phyloP scores from a whole-genome alignment of 2,329 filamentous ascomycete species.

The Trichoderma asperellum region DNA sequence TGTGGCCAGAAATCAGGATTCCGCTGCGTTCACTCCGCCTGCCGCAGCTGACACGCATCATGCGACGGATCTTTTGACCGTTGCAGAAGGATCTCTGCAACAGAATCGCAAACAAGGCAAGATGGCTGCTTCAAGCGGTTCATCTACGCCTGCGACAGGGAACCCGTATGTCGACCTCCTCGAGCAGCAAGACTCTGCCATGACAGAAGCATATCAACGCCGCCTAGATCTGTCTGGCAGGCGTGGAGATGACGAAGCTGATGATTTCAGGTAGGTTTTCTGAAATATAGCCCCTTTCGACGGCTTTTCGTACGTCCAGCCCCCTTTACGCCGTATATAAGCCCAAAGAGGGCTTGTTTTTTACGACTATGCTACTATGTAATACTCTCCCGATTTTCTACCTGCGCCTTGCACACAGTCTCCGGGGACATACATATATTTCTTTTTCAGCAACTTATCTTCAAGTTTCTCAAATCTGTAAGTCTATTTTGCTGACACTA shows the following conservation, averaged over 20 bases:
- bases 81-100: not conserved
- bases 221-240: slow-evolving; percentile 34
- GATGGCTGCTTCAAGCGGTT: not conserved
- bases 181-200: slow-evolving; percentile 40
- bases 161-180: slow-evolving; percentile 41
- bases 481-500: slow-evolving; percentile 1
- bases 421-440: not conserved
- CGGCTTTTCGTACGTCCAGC: slow-evolving; percentile 9
- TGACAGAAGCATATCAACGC: slow-evolving; percentile 39
- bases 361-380: not conserved
- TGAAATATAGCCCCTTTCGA: slow-evolving; percentile 12
- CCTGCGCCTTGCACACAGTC: not conserved
- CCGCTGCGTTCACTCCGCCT: slow-evolving; percentile 21
- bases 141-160: slow-evolving; percentile 32
- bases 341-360: not conserved
- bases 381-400: not conserved
- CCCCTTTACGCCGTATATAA: not conserved
- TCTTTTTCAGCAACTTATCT: not conserved
- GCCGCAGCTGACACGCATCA: not conserved
- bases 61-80: not conserved
- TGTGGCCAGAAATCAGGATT: not conserved
- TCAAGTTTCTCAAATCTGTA: not conserved
- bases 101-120: not conserved
- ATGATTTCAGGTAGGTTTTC: slow-evolving; percentile 41
- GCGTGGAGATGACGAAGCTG: slow-evolving; percentile 35